Evolutionary conservation across 441 rosid species (phyloP).

Genomic region (Euphorbia celastroides): DNA sequence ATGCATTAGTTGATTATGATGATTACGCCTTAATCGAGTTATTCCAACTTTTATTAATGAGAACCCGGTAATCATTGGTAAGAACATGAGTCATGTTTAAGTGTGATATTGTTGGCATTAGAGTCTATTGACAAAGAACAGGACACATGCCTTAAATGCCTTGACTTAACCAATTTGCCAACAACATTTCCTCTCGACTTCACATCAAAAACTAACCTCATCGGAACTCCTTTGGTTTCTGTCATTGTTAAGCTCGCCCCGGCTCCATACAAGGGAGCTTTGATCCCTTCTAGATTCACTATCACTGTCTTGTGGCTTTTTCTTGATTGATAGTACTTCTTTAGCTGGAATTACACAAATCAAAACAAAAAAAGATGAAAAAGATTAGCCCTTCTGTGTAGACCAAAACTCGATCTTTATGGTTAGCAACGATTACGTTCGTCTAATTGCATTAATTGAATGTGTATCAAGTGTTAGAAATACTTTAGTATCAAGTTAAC

Average conservation of each 20-base stretch:
- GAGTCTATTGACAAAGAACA: conserved; percentile 39
- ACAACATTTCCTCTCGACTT: conserved; percentile 47
- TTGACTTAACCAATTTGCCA: conserved; percentile 50
- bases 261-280: conserved; percentile 58
- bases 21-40: no score
- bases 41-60: no score
- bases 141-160: conserved; percentile 33
- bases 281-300: conserved; percentile 41
- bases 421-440: no score
- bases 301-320: conserved; percentile 51
- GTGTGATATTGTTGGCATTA: conserved; percentile 14
- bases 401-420: no score
- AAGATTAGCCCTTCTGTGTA: no score
- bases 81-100: conserved; percentile 28
- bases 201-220: conserved; percentile 43
- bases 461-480: no score
- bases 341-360: conserved; percentile 44
- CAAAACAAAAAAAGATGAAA: no score
- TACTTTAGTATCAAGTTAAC: no score
- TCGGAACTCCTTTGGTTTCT: conserved; percentile 37
- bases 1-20: no score
- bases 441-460: no score
- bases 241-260: conserved; percentile 42
- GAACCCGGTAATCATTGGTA: conserved; percentile 17
- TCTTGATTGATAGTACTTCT: conserved; percentile 70